These are phyloP conservation scores for Volvariella surrecta DNA, from an alignment of 1,284 basidiomycete genomes.

Conservation along the genomic window DNA sequence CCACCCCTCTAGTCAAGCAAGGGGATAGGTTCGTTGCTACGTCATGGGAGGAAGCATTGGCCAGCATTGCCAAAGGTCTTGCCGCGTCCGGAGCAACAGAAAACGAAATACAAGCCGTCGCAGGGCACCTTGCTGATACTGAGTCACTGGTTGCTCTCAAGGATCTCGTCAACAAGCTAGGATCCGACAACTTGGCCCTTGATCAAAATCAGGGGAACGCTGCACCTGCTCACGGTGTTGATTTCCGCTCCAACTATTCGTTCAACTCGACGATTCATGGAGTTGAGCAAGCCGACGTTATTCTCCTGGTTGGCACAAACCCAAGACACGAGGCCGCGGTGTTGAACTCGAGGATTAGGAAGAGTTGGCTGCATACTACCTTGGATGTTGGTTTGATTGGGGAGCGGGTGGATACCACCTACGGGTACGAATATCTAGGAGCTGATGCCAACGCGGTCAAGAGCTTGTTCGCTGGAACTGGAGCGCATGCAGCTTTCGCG, in stretches of 20 bases:
- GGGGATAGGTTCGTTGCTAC: slow-evolving; percentile 91
- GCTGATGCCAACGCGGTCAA: slow-evolving; percentile 72
- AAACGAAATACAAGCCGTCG: slow-evolving; percentile 96
- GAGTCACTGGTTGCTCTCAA: slow-evolving; percentile 93
- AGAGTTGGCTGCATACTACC: slow-evolving; percentile 83
- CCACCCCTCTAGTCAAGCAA: slow-evolving; percentile 85
- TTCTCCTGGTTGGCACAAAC: slow-evolving; percentile 95
- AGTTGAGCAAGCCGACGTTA: slow-evolving; percentile 87
- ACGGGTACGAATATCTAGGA: slow-evolving; percentile 91
- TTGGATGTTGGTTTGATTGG: slow-evolving; percentile 89
- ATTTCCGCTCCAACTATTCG: slow-evolving; percentile 93
- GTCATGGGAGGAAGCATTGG: slow-evolving; percentile 89
- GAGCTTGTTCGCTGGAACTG: slow-evolving; percentile 74
- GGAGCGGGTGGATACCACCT: slow-evolving; percentile 86
- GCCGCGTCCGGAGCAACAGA: slow-evolving; percentile 75
- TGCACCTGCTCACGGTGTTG: slow-evolving; percentile 74
- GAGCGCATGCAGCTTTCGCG: slow-evolving; percentile 48
- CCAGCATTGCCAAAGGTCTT: slow-evolving; percentile 76
- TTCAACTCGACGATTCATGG: slow-evolving; percentile 96
- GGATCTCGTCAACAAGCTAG: slow-evolving; percentile 89
- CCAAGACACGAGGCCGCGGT: slow-evolving; percentile 97
- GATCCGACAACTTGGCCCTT: slow-evolving; percentile 89
- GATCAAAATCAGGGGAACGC: slow-evolving; percentile 68
- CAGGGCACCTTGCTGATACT: slow-evolving; percentile 89
- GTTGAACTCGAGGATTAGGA: slow-evolving; percentile 94